Conservation (phyloP, 2,329 filamentous ascomycete genomes). For the Emergomyces africanus region DNA sequence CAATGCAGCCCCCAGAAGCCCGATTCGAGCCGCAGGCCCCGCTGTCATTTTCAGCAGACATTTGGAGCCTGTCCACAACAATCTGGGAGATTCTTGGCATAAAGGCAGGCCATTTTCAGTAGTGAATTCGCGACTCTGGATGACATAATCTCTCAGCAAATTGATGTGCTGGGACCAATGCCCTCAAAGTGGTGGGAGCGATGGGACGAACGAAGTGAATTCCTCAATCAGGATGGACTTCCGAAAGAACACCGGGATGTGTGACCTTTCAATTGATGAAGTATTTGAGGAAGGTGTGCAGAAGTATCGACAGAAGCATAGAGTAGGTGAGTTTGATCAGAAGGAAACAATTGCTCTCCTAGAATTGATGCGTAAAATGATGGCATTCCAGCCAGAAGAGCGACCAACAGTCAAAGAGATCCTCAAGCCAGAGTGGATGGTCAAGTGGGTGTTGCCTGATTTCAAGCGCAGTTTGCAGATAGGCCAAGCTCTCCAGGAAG, state of each 20-base stretch:
- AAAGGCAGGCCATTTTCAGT: slow-evolving; percentile 12
- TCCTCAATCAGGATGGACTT: slow-evolving; percentile 6
- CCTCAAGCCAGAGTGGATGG: slow-evolving; percentile 5
- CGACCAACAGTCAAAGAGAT: slow-evolving; percentile 4
- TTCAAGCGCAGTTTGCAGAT: slow-evolving; percentile 4
- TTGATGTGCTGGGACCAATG: slow-evolving; percentile 10
- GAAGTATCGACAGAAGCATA: slow-evolving; percentile 3
- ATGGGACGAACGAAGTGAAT: slow-evolving; percentile 8
- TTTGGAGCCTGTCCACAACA: slow-evolving; percentile 15
- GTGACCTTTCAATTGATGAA: slow-evolving; percentile 6
- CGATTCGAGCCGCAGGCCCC: slow-evolving; percentile 10
- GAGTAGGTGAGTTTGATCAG: slow-evolving; percentile 3
- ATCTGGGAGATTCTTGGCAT: slow-evolving; percentile 18
- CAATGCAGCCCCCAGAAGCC: slow-evolving; percentile 13
- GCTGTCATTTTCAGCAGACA: slow-evolving; percentile 14
- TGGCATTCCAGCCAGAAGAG: slow-evolving; percentile 3
- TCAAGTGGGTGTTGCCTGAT: slow-evolving; percentile 4
- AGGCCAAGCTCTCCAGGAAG: background rate
- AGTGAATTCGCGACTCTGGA: slow-evolving; percentile 6
- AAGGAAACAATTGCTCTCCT: slow-evolving; percentile 2
- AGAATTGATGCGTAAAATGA: slow-evolving; percentile 3
- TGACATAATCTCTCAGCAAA: slow-evolving; percentile 8
- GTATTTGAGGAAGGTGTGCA: slow-evolving; percentile 11
- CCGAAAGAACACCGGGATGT: slow-evolving; percentile 5
- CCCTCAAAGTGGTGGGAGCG: slow-evolving; percentile 8